These are phyloP conservation scores for Schizosaccharomyces versatilis DNA, from an alignment of 1,139 yeast genomes.

Conservation along the genomic window DNA sequence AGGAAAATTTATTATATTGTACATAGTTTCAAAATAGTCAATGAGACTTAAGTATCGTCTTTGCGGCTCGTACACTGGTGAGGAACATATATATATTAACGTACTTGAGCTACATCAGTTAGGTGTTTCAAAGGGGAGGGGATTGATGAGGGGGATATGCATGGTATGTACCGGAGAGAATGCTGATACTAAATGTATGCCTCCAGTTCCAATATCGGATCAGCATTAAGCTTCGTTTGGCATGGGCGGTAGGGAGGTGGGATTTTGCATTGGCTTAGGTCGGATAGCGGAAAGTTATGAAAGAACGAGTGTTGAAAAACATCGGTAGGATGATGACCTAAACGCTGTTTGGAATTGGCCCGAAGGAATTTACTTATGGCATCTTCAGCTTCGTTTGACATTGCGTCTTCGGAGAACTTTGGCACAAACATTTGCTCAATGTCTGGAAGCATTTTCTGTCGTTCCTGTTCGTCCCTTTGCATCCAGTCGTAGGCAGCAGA, in stretches of 20 bases:
- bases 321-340: not conserved
- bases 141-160: too few relatives aligned
- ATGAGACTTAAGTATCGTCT: too few relatives aligned
- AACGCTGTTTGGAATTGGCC: not conserved
- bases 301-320: not conserved
- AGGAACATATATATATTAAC: too few relatives aligned
- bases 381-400: not conserved
- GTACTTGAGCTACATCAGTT: too few relatives aligned
- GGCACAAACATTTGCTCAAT: too few relatives aligned
- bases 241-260: not conserved
- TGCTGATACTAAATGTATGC: not conserved
- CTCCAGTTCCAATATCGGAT: constrained; percentile 1
- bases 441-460: too few relatives aligned
- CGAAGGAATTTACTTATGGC: not conserved
- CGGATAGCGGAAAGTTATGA: not conserved
- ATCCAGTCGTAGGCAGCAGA: not conserved
- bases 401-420: not conserved
- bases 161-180: not conserved
- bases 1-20: too few relatives aligned
- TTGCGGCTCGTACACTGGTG: too few relatives aligned
- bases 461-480: not conserved
- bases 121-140: too few relatives aligned
- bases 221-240: not conserved
- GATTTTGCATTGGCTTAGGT: not conserved
- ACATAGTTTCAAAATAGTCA: too few relatives aligned